These are phyloP conservation scores for Fonsecaea nubica DNA, from an alignment of 2,329 filamentous ascomycete genomes.

Conservation along the genomic window DNA sequence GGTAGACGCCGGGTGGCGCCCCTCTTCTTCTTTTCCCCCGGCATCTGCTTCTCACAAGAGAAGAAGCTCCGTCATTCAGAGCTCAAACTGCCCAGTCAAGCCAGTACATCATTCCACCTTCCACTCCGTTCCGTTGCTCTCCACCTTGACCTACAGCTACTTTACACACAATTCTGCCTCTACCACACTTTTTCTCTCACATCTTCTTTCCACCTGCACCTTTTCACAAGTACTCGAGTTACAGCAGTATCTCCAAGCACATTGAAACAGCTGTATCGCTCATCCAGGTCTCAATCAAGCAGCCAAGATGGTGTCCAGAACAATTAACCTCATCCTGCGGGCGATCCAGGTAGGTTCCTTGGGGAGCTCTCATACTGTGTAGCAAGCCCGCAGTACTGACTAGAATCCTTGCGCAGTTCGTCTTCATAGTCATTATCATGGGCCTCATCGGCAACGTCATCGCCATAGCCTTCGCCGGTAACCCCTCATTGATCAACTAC, in stretches of 20 bases:
- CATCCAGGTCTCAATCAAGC: conserved; percentile 15
- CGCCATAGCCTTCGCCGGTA: conserved; percentile 57
- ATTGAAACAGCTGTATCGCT: conserved; percentile 10
- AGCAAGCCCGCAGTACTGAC: conserved; percentile 23
- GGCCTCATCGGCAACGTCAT: conserved; percentile 69
- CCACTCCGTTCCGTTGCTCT: conserved; percentile 14
- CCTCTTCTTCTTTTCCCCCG: neutral
- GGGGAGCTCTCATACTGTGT: neutral
- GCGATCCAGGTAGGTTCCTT: conserved; percentile 48
- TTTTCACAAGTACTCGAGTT: conserved; percentile 14
- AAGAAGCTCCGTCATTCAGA: conserved; percentile 2
- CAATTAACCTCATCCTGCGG: conserved; percentile 50
- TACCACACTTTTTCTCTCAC: neutral
- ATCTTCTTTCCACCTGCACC: conserved; percentile 4
- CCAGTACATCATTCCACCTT: conserved; percentile 10
- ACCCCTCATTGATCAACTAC: conserved; percentile 64
- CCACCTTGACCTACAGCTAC: conserved; percentile 10
- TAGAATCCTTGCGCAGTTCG: conserved; percentile 53
- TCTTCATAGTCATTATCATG: conserved; percentile 67
- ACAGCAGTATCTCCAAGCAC: conserved; percentile 7
- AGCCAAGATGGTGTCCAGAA: conserved; percentile 50
- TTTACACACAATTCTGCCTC: conserved; percentile 14
- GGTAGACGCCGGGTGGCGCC: conserved; percentile 1
- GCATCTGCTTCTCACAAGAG: neutral
- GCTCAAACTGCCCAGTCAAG: neutral